Evolutionary conservation across 768 basidiomycete species (phyloP), one percentile per base, ranked within the genome.

Genomic region (Amanita molliuscula): DNA sequence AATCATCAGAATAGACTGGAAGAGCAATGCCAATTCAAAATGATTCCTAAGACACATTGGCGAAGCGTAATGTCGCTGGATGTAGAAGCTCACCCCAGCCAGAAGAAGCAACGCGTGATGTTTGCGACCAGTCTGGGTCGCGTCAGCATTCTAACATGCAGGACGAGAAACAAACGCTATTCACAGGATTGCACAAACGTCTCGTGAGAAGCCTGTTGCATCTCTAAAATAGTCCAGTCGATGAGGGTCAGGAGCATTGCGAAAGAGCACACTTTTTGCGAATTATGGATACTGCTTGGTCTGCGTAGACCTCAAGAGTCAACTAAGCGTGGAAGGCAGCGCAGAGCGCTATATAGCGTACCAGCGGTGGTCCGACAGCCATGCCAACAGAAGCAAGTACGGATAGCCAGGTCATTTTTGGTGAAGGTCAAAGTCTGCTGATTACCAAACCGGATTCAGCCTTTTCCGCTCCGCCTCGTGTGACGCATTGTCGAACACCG

Each of bases 51-150:
- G 23, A n/a, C 20, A 50, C 33, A 50, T 52, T 26, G 25, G 18
- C 34, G 54, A 15, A 55, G 33, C 20, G 13, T 21, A n/a, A 25
- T 23, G 33, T 15, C 8, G 26, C 36, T 37, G 5, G 10, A 36
- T 16, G 3, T 10, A 25, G 40, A 42, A 55, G 18, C 66, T 25
- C 54, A 75, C 73, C 89, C 89, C 31, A 92, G 67, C 89, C 89
- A 92, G 67, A 91, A 92, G 72, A 90, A 92, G 64, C 89, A 92
- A 59, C 89, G 75, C 21, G 84, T 84, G 47, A 91, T 88, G 64
- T 92, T 92, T 44, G 88, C 87, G 52, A 87, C 72, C 28, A 90
- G 70, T 56, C 87, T 88, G 54, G 16, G 47, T 26, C 58, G 46
- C 36, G 23, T 7, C 29, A 41, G 28, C 26, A n/a, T 31, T n/a